Conservation (phyloP, 73 alveolate genomes). For the Durusdinium trenchii region DNA sequence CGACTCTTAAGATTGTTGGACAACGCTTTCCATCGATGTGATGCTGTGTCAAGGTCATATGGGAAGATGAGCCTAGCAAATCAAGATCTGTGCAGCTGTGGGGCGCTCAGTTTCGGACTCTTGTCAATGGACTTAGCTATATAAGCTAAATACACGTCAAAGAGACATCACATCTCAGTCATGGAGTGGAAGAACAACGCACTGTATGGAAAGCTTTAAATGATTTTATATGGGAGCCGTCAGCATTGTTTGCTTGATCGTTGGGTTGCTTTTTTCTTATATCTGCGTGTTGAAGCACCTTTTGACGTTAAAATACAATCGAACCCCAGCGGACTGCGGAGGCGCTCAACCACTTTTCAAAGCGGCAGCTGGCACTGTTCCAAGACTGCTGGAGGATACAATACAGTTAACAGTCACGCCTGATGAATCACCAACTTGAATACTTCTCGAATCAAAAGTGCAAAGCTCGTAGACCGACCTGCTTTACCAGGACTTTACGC, state of each 20-base stretch:
- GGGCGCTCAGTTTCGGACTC: background rate
- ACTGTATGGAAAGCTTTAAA: background rate
- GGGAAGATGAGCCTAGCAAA: constrained; percentile 68
- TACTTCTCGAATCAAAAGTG: background rate
- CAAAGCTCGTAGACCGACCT: background rate
- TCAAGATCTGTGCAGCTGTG: constrained; percentile 59
- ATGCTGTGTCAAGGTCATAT: background rate
- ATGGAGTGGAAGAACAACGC: background rate
- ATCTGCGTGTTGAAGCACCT: background rate
- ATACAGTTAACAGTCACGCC: background rate
- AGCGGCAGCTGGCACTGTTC: constrained; percentile 75
- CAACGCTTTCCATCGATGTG: background rate
- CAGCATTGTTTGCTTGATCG: background rate
- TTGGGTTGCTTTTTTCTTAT: background rate
- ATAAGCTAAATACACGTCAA: too few relatives aligned
- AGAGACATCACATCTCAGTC: background rate
- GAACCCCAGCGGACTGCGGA: background rate
- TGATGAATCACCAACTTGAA: background rate
- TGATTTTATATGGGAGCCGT: background rate
- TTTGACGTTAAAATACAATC: background rate
- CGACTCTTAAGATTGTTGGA: background rate
- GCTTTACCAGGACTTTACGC: constrained; percentile 63
- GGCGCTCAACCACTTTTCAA: constrained; percentile 60
- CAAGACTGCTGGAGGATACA: constrained; percentile 23
- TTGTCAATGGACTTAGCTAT: too few relatives aligned